Evolutionary conservation across 176 grass and related monocot genomes (phyloP), one percentile per base, ranked within the genome.

Genomic region (Hyparrhenia diplandra): DNA sequence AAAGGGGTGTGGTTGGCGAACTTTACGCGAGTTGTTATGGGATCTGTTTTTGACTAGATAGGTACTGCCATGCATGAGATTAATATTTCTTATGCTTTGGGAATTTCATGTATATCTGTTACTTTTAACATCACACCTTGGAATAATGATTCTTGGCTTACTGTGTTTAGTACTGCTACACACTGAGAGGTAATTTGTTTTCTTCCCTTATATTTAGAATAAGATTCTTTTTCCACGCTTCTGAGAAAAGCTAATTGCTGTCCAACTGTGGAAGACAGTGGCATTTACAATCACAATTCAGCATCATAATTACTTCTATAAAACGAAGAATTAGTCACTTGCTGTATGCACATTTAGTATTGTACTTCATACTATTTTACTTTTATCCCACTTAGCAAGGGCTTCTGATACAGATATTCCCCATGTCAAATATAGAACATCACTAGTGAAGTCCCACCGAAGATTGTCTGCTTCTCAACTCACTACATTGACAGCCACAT

Each of bases 301-400:
- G 73, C 83, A 82, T 86, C 88, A 40, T 78, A 86, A 82, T 82
- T 78, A 86, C 73, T 82, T 85, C 78, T 65, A 79, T 49, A 72
- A 6, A 78, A 40, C 0, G 28, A 89, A 85, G 78, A 82, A 89
- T 85, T 82, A 82, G 5, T 85, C 78, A 89, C 27, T 30, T 77
- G 64, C 72, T 85, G 23, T 69, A 32, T 81, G 42, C 82, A 89
- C 11, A 74, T 25, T 84, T 58, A 46, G 7, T 59, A 36, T 55
- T 64, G 35, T 69, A 60, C 27, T 70, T 1, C 20, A 16, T 69
- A 71, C 8, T 68, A 70, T 5, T 23, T 62, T 57, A 57, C 54
- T 23, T 57, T 23, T 7, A 62, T 49, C 32, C 77, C 54, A 6
- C 32, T 37, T 59, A 39, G 39, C 36, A 82, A 39, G 51, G 54